These are phyloP conservation scores for Aureobasidium lini DNA, from an alignment of 2,329 filamentous ascomycete species.

Conservation along the genomic window DNA sequence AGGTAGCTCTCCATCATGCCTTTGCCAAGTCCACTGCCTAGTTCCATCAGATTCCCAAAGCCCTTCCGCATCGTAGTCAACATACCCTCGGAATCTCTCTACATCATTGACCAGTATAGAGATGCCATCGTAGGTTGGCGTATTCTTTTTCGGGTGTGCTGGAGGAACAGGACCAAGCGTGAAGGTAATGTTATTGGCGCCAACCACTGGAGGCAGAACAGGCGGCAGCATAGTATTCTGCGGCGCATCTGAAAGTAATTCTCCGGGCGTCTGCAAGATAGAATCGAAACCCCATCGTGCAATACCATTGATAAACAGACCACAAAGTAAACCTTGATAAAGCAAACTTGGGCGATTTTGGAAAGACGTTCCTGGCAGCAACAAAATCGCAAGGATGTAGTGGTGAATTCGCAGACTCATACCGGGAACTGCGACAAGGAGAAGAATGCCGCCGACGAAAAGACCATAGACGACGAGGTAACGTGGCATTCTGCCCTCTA, in stretches of 20 bases:
- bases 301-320: constrained; percentile 88
- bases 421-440: constrained; percentile 64
- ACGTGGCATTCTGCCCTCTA: constrained; percentile 70
- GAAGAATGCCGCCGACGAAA: constrained; percentile 58
- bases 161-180: constrained; percentile 38
- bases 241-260: constrained; percentile 53
- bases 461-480: constrained; percentile 73
- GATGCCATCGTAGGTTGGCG: constrained; percentile 57
- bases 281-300: constrained; percentile 91
- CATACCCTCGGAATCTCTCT: constrained; percentile 65
- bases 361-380: constrained; percentile 81
- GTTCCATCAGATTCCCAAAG: constrained; percentile 35
- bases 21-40: constrained; percentile 28
- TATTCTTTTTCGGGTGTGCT: constrained; percentile 33
- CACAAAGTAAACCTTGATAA: constrained; percentile 83
- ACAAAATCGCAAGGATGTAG: constrained; percentile 79
- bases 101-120: constrained; percentile 81
- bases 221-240: constrained; percentile 52
- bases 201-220: constrained; percentile 32
- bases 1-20: constrained; percentile 34
- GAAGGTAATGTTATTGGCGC: constrained; percentile 58
- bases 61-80: constrained; percentile 39
- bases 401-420: constrained; percentile 87
- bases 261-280: constrained; percentile 72
- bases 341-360: constrained; percentile 78